These are phyloP conservation scores for Aureobasidium subglaciale DNA, from an alignment of 2,329 filamentous ascomycete species.

Conservation along the genomic window DNA sequence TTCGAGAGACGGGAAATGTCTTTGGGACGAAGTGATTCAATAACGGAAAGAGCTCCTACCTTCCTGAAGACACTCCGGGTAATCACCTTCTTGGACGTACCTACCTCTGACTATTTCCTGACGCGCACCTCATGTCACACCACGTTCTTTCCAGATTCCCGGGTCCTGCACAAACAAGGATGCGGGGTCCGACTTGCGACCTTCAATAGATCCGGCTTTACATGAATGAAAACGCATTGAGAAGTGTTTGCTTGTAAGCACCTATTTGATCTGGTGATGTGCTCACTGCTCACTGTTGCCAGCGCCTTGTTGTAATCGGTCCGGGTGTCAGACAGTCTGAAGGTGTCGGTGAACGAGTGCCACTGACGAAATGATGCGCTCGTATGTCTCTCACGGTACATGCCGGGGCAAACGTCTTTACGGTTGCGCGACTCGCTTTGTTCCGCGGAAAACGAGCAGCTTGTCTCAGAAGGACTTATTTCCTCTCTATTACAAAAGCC, in stretches of 20 bases:
- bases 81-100: background rate
- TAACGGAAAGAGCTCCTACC: background rate
- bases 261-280: too few species aligned
- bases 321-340: background rate
- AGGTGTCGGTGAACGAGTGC: background rate
- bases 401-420: constrained; percentile 3
- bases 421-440: background rate
- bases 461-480: background rate
- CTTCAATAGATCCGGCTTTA: too few species aligned
- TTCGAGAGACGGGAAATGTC: too few species aligned
- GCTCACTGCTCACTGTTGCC: too few species aligned
- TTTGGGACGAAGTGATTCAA: background rate
- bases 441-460: background rate
- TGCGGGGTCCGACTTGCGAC: background rate
- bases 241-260: too few species aligned
- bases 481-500: background rate
- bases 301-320: background rate
- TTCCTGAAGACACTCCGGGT: background rate
- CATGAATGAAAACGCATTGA: too few species aligned
- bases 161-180: background rate
- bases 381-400: background rate
- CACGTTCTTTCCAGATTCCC: background rate
- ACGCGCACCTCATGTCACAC: background rate
- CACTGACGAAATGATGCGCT: constrained; percentile 1
- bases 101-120: background rate